These are phyloP conservation scores for Phytophthora macrochlamydospora DNA, from an alignment of 352 stramenopile species.

Conservation along the genomic window DNA sequence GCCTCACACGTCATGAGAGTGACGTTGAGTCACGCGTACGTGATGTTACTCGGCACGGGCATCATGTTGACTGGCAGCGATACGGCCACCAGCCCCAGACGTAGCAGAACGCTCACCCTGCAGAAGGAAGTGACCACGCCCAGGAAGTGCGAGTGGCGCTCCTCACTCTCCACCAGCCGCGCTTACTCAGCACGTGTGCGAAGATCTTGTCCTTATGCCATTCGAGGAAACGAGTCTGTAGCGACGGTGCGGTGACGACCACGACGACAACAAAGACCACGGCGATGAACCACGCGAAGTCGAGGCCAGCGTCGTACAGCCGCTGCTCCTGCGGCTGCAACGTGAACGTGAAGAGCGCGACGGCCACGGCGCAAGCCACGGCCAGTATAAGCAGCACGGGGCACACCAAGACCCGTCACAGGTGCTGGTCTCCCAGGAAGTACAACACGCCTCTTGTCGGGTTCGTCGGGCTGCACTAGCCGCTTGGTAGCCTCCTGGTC, in stretches of 20 bases:
- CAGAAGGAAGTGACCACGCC: slow-evolving; percentile 31
- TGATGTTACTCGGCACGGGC: slow-evolving; percentile 34
- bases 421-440: slow-evolving; percentile 34
- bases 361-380: slow-evolving; percentile 26
- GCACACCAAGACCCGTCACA: slow-evolving; percentile 37
- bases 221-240: slow-evolving; percentile 33
- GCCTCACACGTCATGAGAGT: slow-evolving; percentile 40
- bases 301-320: slow-evolving; percentile 30
- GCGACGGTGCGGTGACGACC: slow-evolving; percentile 41
- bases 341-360: slow-evolving; percentile 28
- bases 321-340: slow-evolving; percentile 32
- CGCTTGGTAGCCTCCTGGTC: slow-evolving; percentile 19
- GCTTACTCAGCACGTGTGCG: slow-evolving; percentile 29
- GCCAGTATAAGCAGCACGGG: slow-evolving; percentile 40
- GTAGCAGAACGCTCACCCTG: slow-evolving; percentile 34
- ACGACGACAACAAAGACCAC: slow-evolving; percentile 40
- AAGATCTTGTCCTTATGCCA: slow-evolving; percentile 43
- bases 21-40: slow-evolving; percentile 47
- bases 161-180: slow-evolving; percentile 34
- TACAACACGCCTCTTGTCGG: slow-evolving; percentile 23
- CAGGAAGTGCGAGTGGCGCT: slow-evolving; percentile 25
- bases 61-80: slow-evolving; percentile 47
- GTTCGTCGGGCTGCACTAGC: slow-evolving; percentile 7
- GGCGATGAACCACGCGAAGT: slow-evolving; percentile 47
- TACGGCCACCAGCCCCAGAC: slow-evolving; percentile 34